Percentiles rank a stretch among this genome's conserved stretches.
Evolutionary conservation across 176 grass and related monocot genomes (phyloP).

Genomic region (Avena atlantica): DNA sequence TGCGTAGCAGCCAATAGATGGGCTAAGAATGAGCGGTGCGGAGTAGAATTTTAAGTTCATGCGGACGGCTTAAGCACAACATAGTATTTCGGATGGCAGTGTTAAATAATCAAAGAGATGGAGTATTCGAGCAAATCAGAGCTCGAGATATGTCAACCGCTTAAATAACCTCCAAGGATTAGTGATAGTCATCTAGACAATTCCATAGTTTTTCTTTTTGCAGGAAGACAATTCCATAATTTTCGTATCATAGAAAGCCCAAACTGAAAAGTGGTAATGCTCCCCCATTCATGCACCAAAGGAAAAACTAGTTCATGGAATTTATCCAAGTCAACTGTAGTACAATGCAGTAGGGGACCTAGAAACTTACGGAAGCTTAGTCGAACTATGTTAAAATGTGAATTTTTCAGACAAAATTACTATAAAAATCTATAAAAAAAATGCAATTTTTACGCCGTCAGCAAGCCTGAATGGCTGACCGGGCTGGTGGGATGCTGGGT

Average conservation of each 20-base stretch:
- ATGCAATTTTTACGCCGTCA: too few relatives aligned
- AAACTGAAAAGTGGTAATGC: background rate
- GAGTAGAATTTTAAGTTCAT: background rate
- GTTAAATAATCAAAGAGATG: background rate
- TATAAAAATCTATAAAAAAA: too few relatives aligned
- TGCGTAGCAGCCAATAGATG: background rate
- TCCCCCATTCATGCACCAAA: background rate
- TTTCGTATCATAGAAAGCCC: background rate
- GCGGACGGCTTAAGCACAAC: too few relatives aligned
- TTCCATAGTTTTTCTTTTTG: too few relatives aligned
- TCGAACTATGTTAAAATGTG: too few relatives aligned
- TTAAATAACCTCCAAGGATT: background rate
- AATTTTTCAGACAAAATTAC: too few relatives aligned
- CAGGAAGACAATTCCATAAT: background rate
- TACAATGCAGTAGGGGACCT: too few relatives aligned
- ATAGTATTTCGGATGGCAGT: background rate
- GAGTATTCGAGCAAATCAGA: constrained; percentile 37
- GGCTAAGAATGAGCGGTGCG: background rate
- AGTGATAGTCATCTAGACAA: constrained; percentile 9
- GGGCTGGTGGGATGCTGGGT: too few relatives aligned
- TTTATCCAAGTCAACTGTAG: constrained; percentile 12
- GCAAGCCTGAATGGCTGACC: too few relatives aligned
- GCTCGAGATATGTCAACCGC: constrained; percentile 48
- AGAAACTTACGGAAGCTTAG: too few relatives aligned
- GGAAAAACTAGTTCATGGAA: background rate